Evolutionary conservation across 1,284 basidiomycete genomes (phyloP).

Genomic region (Termitomyces sp.): DNA sequence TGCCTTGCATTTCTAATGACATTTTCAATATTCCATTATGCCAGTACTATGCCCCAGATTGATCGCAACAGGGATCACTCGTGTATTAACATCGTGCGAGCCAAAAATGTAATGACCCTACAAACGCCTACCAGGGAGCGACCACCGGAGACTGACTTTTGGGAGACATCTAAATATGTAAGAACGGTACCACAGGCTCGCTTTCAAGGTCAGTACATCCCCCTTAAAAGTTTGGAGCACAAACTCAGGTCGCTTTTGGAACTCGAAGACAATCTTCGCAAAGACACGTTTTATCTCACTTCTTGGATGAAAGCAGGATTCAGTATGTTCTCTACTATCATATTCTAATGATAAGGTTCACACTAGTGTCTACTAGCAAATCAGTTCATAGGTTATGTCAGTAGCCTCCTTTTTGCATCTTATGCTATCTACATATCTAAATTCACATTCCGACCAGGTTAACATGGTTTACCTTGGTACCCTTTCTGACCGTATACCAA

Average conservation of each 20-base stretch:
- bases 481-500: slow-evolving; percentile 34
- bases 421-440: not conserved
- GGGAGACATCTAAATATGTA: slow-evolving; percentile 19
- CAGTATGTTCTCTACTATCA: slow-evolving; percentile 22
- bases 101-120: not conserved
- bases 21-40: slow-evolving; percentile 3
- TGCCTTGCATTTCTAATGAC: not conserved
- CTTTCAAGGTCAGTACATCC: slow-evolving; percentile 20
- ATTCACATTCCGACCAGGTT: slow-evolving; percentile 16
- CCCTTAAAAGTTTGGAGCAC: not conserved
- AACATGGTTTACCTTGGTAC: slow-evolving; percentile 39
- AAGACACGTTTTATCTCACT: slow-evolving; percentile 29
- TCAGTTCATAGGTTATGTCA: slow-evolving; percentile 29
- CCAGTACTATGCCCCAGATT: not conserved
- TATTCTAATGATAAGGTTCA: not conserved
- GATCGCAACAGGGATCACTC: not conserved
- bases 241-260: not conserved
- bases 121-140: not conserved
- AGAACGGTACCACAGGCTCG: slow-evolving; percentile 17
- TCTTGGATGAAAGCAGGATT: slow-evolving; percentile 29
- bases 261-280: slow-evolving; percentile 24
- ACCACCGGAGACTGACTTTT: slow-evolving; percentile 7
- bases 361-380: slow-evolving; percentile 22
- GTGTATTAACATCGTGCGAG: not conserved
- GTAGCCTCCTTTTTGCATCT: slow-evolving; percentile 6